Percentiles rank a stretch among this genome's conserved stretches.
Evolutionary conservation across 345 rosid species (phyloP).

Genomic region (Salix brachista): DNA sequence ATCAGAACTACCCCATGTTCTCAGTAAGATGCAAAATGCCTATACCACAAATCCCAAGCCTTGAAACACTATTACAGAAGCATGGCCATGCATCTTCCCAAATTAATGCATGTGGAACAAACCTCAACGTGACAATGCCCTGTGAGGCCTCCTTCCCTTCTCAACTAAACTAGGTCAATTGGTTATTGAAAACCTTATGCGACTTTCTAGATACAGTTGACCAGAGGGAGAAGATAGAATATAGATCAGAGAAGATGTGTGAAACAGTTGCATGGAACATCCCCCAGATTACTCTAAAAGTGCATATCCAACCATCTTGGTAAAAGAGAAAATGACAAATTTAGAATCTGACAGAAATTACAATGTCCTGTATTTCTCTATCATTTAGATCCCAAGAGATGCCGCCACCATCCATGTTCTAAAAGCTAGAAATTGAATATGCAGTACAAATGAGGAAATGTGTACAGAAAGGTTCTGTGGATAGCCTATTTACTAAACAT

Average conservation of each 20-base stretch:
- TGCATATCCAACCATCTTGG: background rate
- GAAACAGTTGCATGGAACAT: background rate
- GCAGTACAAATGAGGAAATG: background rate
- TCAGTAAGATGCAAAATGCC: background rate
- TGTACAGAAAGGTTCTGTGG: background rate
- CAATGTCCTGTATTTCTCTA: background rate
- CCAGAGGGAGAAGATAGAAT: background rate
- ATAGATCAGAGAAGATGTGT: background rate
- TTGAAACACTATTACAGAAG: background rate
- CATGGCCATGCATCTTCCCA: background rate
- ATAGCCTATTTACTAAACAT: background rate
- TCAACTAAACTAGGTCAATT: background rate
- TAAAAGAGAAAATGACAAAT: background rate
- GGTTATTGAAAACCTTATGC: background rate
- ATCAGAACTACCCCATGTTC: background rate
- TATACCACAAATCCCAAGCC: background rate
- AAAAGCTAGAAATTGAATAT: background rate
- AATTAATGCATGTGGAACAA: background rate
- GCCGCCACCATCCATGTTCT: background rate
- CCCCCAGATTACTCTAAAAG: background rate
- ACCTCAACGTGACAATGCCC: background rate
- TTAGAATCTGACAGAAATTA: background rate
- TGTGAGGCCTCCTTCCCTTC: background rate
- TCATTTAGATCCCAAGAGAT: background rate
- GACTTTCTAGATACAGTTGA: background rate